A percentile compares a stretch with the other conserved stretches of the same genome.
phyloP scores from a whole-genome alignment of 164 flowering plant genomes.

The Stephania japonica region DNA sequence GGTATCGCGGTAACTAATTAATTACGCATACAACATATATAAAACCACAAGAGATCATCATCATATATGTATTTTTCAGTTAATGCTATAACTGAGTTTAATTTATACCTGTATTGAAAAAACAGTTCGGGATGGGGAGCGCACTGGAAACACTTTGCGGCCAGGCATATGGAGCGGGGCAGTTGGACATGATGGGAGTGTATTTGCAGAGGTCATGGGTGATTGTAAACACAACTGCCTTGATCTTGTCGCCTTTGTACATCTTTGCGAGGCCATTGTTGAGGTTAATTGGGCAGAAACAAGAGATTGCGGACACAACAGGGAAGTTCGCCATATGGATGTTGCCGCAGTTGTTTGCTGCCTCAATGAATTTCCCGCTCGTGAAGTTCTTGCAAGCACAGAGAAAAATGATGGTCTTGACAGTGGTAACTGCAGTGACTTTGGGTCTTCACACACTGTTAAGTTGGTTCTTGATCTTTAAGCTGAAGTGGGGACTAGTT shows the following conservation, averaged over 20 bases:
- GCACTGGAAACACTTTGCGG: conserved; percentile 85
- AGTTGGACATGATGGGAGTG: conserved; percentile 59
- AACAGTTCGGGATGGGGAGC: conserved; percentile 86
- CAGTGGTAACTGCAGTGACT: conserved; percentile 35
- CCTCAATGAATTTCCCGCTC: conserved; percentile 48
- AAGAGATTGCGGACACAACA: conserved; percentile 35
- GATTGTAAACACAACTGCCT: conserved; percentile 39
- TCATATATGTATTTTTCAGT: no score
- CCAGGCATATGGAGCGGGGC: conserved; percentile 71
- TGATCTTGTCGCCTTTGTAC: conserved; percentile 29
- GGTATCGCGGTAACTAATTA: no score
- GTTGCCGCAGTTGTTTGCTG: conserved; percentile 65
- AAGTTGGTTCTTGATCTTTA: conserved; percentile 51
- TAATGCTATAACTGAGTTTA: no score
- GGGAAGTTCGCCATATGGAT: conserved; percentile 52
- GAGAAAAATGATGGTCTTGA: conserved; percentile 58
- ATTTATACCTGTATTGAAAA: no score
- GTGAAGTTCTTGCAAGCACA: conserved; percentile 66
- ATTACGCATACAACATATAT: no score
- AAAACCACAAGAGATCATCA: no score
- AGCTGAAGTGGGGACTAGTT: conserved; percentile 58
- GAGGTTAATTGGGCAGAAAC: conserved; percentile 30
- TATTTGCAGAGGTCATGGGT: conserved; percentile 84
- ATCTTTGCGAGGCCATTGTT: conserved; percentile 32
- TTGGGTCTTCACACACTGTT: conserved; percentile 39